These are phyloP conservation scores for Trichoderma asperellum DNA, from an alignment of 2,329 filamentous ascomycete species.

Conservation along the genomic window DNA sequence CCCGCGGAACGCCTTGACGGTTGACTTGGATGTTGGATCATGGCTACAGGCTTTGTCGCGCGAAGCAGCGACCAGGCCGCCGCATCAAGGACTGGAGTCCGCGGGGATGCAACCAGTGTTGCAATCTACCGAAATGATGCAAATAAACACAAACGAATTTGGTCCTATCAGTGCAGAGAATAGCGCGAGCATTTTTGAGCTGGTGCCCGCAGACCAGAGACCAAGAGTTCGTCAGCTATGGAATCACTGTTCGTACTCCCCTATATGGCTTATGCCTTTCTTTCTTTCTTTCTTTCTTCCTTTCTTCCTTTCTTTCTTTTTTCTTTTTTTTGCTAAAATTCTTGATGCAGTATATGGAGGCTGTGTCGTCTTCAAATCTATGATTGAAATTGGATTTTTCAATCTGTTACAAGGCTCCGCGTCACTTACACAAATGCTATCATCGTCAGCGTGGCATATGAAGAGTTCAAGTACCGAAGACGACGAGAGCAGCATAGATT, in stretches of 20 bases:
- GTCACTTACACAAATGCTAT: slow-evolving; percentile 23
- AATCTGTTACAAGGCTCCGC: slow-evolving; percentile 6
- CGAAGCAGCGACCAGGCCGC: background rate
- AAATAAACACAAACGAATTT: background rate
- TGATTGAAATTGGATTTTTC: slow-evolving; percentile 22
- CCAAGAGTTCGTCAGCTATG: slow-evolving; percentile 10
- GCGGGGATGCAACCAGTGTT: background rate
- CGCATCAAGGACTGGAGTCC: background rate
- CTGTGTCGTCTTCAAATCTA: slow-evolving; percentile 23
- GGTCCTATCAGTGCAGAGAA: background rate
- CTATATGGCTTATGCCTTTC: background rate
- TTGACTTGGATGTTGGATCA: slow-evolving; percentile 16
- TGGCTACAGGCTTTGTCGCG: slow-evolving; percentile 21
- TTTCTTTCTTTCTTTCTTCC: background rate
- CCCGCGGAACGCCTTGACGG: slow-evolving; percentile 10
- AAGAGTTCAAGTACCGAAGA: background rate
- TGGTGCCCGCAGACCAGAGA: slow-evolving; percentile 11
- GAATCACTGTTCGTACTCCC: slow-evolving; percentile 9
- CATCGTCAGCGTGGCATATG: slow-evolving; percentile 15
- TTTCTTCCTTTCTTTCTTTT: background rate
- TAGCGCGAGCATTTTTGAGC: background rate
- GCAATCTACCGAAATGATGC: background rate
- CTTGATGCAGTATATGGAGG: slow-evolving; percentile 7
- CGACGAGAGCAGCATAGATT: slow-evolving; percentile 19
- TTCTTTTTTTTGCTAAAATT: background rate